Percentiles rank a stretch among this genome's conserved stretches.
phyloP scores from a whole-genome alignment of 2,329 filamentous ascomycete species.

The Beauveria pseudobassiana region DNA sequence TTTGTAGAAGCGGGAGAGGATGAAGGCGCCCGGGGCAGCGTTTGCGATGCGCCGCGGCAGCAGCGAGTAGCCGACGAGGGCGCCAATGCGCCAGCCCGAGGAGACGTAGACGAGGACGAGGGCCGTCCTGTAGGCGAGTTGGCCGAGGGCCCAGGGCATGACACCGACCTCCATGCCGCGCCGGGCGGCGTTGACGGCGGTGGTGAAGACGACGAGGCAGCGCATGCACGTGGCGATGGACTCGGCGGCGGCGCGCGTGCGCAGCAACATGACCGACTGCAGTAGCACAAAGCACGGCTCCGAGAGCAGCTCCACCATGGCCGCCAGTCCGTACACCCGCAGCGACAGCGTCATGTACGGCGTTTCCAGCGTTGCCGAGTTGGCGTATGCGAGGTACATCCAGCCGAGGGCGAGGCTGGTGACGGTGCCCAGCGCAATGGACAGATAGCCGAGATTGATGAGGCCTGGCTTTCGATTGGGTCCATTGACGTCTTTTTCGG shows the following conservation, averaged over 20 bases:
- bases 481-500: neutral
- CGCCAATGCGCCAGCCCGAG: conserved; percentile 51
- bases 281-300: conserved; percentile 88
- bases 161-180: conserved; percentile 56
- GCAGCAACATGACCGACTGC: conserved; percentile 74
- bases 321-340: conserved; percentile 47
- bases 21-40: conserved; percentile 30
- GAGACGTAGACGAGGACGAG: conserved; percentile 64
- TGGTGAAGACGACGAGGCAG: conserved; percentile 65
- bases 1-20: conserved; percentile 56
- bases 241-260: conserved; percentile 74
- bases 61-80: conserved; percentile 59
- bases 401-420: conserved; percentile 58
- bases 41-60: conserved; percentile 37
- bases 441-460: conserved; percentile 81
- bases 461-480: conserved; percentile 58
- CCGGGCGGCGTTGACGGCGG: conserved; percentile 56
- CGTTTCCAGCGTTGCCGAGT: conserved; percentile 42
- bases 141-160: conserved; percentile 82
- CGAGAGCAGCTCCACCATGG: conserved; percentile 67
- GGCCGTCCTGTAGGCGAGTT: conserved; percentile 65
- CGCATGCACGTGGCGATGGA: conserved; percentile 71
- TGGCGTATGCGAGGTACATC: conserved; percentile 55
- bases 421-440: conserved; percentile 59
- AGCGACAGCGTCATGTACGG: conserved; percentile 54